Conservation (phyloP, 495 filamentous ascomycete species). For the Penicillium paxilli region DNA sequence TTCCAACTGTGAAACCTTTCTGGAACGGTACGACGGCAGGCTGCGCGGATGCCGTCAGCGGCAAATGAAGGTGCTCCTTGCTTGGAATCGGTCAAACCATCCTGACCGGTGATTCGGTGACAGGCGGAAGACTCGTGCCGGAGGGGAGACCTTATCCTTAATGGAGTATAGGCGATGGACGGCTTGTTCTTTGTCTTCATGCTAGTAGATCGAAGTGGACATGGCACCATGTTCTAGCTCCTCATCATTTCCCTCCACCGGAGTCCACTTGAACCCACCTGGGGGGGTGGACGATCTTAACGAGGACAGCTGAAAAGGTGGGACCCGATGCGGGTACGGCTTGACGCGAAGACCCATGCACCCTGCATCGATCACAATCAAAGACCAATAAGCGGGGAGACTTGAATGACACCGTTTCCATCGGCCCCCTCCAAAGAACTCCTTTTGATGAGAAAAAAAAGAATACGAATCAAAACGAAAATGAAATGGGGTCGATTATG, state of each 20-base stretch:
- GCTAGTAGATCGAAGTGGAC: neutral
- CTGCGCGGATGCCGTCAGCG: slow-evolving; percentile 6
- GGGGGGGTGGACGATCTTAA: slow-evolving; percentile 3
- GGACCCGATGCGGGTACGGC: slow-evolving; percentile 20
- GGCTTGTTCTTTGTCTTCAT: neutral
- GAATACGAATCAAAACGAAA: neutral
- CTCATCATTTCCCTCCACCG: slow-evolving; percentile 10
- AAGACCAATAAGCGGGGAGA: slow-evolving; percentile 21
- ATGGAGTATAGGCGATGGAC: slow-evolving; percentile 7
- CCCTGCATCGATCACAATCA: slow-evolving; percentile 41
- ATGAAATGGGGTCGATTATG: neutral
- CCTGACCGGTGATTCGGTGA: neutral
- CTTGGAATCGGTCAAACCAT: neutral
- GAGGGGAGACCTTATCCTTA: slow-evolving; percentile 11
- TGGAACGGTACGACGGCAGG: slow-evolving; percentile 16
- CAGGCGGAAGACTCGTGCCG: neutral
- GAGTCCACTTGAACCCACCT: too few species aligned
- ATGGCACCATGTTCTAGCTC: neutral
- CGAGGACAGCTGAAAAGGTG: neutral
- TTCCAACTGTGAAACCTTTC: slow-evolving; percentile 18
- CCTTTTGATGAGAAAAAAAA: neutral
- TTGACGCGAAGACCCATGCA: slow-evolving; percentile 27
- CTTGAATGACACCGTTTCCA: slow-evolving; percentile 23
- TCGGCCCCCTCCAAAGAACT: slow-evolving; percentile 10
- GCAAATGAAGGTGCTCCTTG: slow-evolving; percentile 1